Evolutionary conservation across 306 rosid genomes (phyloP).

Genomic region (Abrus precatorius): DNA sequence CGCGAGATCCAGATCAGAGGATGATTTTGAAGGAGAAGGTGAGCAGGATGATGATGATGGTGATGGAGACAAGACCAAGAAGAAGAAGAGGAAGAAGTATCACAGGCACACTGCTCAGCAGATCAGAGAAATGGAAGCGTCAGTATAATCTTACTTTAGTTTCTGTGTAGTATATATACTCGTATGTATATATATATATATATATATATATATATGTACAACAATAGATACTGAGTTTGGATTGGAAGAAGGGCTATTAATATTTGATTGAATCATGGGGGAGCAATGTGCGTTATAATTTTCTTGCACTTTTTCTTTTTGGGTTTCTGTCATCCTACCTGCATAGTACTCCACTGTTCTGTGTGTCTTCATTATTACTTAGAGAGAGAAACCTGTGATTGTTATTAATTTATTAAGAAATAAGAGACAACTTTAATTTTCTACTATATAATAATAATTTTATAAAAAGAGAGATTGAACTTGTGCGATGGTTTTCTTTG

Average conservation of each 20-base stretch:
- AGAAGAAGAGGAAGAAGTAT: conserved; percentile 92
- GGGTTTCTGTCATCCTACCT: neutral
- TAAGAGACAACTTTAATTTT: neutral
- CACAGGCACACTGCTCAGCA: conserved; percentile 92
- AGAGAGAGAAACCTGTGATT: conserved; percentile 15
- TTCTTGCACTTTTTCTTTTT: conserved; percentile 32
- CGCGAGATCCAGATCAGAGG: conserved; percentile 88
- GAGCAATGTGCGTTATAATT: conserved; percentile 2
- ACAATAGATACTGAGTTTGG: no score
- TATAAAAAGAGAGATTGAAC: neutral
- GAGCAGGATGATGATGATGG: conserved; percentile 66
- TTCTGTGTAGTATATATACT: no score
- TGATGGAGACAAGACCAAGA: conserved; percentile 61
- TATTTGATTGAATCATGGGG: neutral
- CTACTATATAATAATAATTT: neutral
- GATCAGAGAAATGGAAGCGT: conserved; percentile 99
- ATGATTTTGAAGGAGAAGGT: conserved; percentile 77
- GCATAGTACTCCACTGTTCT: neutral
- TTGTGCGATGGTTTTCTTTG: conserved; percentile 13
- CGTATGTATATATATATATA: no score
- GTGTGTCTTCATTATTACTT: conserved; percentile 6
- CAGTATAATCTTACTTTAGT: neutral
- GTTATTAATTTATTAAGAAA: neutral
- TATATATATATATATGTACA: no score
- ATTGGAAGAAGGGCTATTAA: neutral